These are phyloP conservation scores for Circinella umbellata DNA, from an alignment of 371 early-diverging fungal species.

Conservation along the genomic window DNA sequence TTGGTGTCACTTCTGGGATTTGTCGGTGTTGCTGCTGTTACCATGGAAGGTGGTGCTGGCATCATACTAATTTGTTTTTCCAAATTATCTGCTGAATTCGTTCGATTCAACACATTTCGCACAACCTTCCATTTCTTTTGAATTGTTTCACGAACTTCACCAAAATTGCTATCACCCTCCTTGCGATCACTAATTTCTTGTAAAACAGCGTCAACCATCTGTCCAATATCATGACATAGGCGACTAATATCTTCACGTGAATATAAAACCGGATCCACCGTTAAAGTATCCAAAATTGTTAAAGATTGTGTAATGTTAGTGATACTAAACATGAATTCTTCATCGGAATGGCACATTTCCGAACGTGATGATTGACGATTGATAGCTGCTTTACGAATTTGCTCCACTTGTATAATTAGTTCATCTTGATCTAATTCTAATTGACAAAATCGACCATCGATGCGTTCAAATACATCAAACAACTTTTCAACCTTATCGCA, in stretches of 20 bases:
- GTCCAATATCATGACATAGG: slow-evolving; percentile 33
- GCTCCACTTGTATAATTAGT: slow-evolving; percentile 38
- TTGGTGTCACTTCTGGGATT: slow-evolving; percentile 3
- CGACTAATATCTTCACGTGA: slow-evolving; percentile 35
- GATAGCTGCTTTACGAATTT: slow-evolving; percentile 24
- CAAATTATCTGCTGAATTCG: slow-evolving; percentile 25
- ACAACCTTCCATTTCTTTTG: slow-evolving; percentile 30
- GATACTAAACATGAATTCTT: slow-evolving; percentile 20
- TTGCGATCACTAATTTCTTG: slow-evolving; percentile 3
- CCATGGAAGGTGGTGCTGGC: background rate
- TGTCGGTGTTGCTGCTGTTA: background rate
- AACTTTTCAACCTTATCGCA: slow-evolving; percentile 46
- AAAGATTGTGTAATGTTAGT: slow-evolving; percentile 36
- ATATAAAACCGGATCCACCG: slow-evolving; percentile 30
- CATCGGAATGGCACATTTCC: background rate
- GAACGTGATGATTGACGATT: slow-evolving; percentile 7
- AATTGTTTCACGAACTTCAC: slow-evolving; percentile 14
- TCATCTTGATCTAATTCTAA: slow-evolving; percentile 44
- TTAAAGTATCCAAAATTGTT: slow-evolving; percentile 32
- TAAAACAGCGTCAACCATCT: slow-evolving; percentile 22
- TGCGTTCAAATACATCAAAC: slow-evolving; percentile 54
- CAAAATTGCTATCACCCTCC: background rate
- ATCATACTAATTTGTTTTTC: slow-evolving; percentile 6
- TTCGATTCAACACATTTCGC: slow-evolving; percentile 20
- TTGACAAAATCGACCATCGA: slow-evolving; percentile 44